Conservation (phyloP, 495 filamentous ascomycete species). For the Mytilinidion resinicola region DNA sequence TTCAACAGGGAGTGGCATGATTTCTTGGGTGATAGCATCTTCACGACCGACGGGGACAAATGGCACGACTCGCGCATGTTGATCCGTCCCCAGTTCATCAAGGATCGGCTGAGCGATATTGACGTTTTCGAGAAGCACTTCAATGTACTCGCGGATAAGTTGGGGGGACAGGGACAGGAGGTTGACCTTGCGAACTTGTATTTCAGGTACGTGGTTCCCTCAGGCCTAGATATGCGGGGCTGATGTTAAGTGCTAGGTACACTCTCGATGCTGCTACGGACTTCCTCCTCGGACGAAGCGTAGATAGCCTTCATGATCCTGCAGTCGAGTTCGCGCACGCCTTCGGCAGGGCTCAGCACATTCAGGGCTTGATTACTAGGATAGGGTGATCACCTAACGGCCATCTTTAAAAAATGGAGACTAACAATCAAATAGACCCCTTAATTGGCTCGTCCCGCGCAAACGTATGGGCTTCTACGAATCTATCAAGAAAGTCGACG, state of each 20-base stretch:
- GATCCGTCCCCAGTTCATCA: conserved; percentile 54
- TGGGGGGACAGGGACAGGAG: conserved; percentile 39
- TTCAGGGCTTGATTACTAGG: conserved; percentile 43
- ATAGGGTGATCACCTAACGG: conserved; percentile 25
- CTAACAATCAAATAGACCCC: conserved; percentile 32
- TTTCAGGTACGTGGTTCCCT: conserved; percentile 30
- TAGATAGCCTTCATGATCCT: conserved; percentile 48
- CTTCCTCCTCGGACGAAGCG: conserved; percentile 50
- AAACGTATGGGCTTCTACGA: conserved; percentile 36
- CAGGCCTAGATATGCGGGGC: neutral
- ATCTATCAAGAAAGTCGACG: conserved; percentile 42
- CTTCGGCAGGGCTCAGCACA: conserved; percentile 49
- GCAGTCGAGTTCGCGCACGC: conserved; percentile 46
- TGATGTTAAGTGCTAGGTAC: conserved; percentile 18
- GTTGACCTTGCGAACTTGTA: conserved; percentile 50
- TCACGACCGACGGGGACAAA: conserved; percentile 49
- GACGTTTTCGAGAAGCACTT: conserved; percentile 49
- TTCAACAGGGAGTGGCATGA: conserved; percentile 48
- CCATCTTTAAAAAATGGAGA: neutral
- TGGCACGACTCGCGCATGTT: conserved; percentile 50
- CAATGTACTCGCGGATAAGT: conserved; percentile 37
- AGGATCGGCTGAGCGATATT: conserved; percentile 45
- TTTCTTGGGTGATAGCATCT: conserved; percentile 54
- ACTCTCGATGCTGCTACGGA: conserved; percentile 56
- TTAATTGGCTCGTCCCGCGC: conserved; percentile 41